A percentile compares a stretch with the other conserved stretches of the same genome.
phyloP scores from a whole-genome alignment of 768 basidiomycete species.

The Asterophora parasitica region DNA sequence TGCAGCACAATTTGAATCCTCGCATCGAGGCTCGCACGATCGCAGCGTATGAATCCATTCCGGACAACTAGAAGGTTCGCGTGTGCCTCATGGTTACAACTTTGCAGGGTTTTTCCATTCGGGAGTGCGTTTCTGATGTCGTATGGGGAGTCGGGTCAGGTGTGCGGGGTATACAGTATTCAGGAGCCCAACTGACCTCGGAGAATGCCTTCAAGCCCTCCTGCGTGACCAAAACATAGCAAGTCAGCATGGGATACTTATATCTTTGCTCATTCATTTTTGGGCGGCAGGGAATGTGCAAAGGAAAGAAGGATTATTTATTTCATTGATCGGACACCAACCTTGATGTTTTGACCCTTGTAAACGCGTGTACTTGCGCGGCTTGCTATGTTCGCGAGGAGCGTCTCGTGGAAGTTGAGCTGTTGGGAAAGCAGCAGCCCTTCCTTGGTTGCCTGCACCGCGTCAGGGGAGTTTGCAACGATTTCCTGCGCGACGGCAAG shows the following conservation, averaged over 20 bases:
- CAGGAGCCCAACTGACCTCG: conserved; percentile 41
- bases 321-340: too few relatives aligned
- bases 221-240: conserved; percentile 26
- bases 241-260: conserved; percentile 2
- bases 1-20: not conserved
- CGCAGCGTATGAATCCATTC: too few relatives aligned
- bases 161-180: not conserved
- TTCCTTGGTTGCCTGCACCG: conserved; percentile 73
- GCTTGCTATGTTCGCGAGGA: conserved; percentile 41
- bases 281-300: too few relatives aligned
- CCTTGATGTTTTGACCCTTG: conserved; percentile 67
- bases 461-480: conserved; percentile 66
- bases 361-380: conserved; percentile 49
- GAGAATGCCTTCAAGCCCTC: conserved; percentile 69
- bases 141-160: not conserved
- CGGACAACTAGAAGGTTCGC: too few relatives aligned
- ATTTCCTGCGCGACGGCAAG: conserved; percentile 58
- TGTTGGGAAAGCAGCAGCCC: conserved; percentile 54
- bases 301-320: too few relatives aligned
- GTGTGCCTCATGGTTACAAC: conserved; percentile 29
- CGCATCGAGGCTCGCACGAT: not conserved
- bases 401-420: conserved; percentile 47
- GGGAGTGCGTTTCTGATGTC: conserved; percentile 43
- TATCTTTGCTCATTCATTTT: too few relatives aligned
- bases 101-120: conserved; percentile 56